Evolutionary conservation across 2,329 filamentous ascomycete species (phyloP), one percentile per base, ranked within the genome.

Genomic region (Orbilia brochopaga): DNA sequence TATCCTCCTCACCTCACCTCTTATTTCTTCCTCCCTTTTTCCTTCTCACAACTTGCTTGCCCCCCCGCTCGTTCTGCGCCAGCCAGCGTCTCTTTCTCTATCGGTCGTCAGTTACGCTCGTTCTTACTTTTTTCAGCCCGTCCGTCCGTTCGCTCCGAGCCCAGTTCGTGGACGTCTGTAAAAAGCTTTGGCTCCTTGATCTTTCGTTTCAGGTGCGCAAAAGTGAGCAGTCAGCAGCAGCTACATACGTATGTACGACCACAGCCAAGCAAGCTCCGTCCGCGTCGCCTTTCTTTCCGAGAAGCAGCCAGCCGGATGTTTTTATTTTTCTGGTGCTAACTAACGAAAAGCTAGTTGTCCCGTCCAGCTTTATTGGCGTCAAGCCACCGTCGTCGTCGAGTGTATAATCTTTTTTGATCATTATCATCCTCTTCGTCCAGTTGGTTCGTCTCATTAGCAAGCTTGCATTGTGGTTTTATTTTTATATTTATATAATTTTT

Each of bases 1-100:
- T 72, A 32, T 32, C 27, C 27, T 32, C 27, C 27, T 32, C 27
- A 8, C 64, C 67, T 72, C 67, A 65, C 42, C 10, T 53, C 11
- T 53, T 53, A 56, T 61, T 32, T 46, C 51, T 57, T 65, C 56
- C 55, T 65, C 56, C 44, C 55, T 61, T 64, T n/a, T 64, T 56
- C 55, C 60, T 54, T 62, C 60, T 64, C 60, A 60, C 60, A 70
- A 72, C 55, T 59, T 59, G 67, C 67, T 72, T 60, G 61, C 65
- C 17, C 55, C n/a, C 57, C 60, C 60, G 48, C 60, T 72, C 60
- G 60, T 64, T 65, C 55, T 60, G 55, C 60, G 60, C 56, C 46
- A 11, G 6, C 48, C 66, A 72, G 60, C 67, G 60, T 72, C 55
- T 53, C 55, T 58, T 61, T 50, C 48, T 61, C 50, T 53, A 44